A percentile compares a stretch with the other conserved stretches of the same genome.
These are phyloP conservation scores for Monosporozyma siamensis DNA, from an alignment of 805 yeast species.

Conservation along the genomic window DNA sequence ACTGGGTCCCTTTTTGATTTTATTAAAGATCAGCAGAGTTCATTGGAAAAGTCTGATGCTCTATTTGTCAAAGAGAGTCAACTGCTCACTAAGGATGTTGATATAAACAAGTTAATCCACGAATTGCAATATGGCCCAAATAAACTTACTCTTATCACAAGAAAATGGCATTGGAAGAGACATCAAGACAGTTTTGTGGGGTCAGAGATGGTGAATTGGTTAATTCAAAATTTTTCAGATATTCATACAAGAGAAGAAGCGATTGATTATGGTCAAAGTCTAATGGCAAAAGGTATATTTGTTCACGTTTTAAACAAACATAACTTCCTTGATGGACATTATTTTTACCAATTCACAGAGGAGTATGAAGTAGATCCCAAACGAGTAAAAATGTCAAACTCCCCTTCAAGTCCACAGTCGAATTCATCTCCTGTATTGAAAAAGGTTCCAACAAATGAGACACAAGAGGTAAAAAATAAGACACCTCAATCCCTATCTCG, in stretches of 20 bases:
- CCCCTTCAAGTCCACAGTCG: conserved; percentile 3
- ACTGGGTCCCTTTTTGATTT: conserved; percentile 75
- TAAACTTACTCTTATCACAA: conserved; percentile 61
- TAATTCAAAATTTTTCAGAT: conserved; percentile 68
- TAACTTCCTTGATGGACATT: conserved; percentile 84
- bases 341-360: conserved; percentile 64
- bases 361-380: conserved; percentile 33
- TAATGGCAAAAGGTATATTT: conserved; percentile 66
- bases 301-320: conserved; percentile 79
- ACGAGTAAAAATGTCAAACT: conserved; percentile 8
- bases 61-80: conserved; percentile 25
- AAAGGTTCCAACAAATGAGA: conserved; percentile 7
- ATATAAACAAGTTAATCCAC: conserved; percentile 44
- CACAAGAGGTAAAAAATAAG: conserved; percentile 6
- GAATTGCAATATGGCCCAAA: conserved; percentile 52
- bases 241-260: conserved; percentile 80
- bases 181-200: conserved; percentile 79
- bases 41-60: conserved; percentile 31
- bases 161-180: conserved; percentile 84
- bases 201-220: conserved; percentile 77
- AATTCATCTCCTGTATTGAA: conserved; percentile 3
- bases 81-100: conserved; percentile 41
- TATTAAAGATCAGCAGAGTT: conserved; percentile 43
- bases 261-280: conserved; percentile 60
- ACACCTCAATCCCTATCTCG: conserved; percentile 6